These are phyloP conservation scores for Cephaloascus fragrans DNA, from an alignment of 805 yeast genomes.

Conservation along the genomic window DNA sequence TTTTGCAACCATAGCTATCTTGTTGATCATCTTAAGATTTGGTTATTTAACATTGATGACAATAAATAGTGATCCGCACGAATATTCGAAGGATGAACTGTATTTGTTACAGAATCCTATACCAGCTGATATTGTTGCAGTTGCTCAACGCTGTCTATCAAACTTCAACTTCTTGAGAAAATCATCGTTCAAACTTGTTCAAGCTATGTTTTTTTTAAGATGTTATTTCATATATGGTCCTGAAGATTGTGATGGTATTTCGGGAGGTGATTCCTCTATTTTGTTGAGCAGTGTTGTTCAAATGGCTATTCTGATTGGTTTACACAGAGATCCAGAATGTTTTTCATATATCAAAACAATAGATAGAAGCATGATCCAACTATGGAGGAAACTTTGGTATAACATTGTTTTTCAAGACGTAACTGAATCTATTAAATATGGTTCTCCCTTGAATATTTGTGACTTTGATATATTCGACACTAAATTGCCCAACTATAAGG, in stretches of 20 bases:
- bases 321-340: constrained; percentile 2
- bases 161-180: constrained; percentile 5
- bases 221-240: constrained; percentile 28
- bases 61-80: constrained; percentile 17
- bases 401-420: constrained; percentile 21
- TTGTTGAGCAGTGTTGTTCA: constrained; percentile 10
- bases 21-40: constrained; percentile 32
- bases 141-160: constrained; percentile 2
- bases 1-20: constrained; percentile 26
- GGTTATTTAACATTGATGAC: constrained; percentile 27
- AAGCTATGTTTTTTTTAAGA: constrained; percentile 19
- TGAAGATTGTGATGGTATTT: constrained; percentile 29
- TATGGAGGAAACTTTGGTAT: constrained; percentile 29
- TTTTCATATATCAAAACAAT: constrained; percentile 24
- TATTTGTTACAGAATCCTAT: neutral
- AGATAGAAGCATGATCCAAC: constrained; percentile 32
- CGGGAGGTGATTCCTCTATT: constrained; percentile 27
- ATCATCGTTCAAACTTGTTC: constrained; percentile 25
- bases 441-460: constrained; percentile 17
- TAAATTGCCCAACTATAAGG: constrained; percentile 12
- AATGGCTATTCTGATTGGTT: constrained; percentile 1
- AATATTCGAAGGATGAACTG: constrained; percentile 5
- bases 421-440: constrained; percentile 18
- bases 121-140: neutral
- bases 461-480: constrained; percentile 22